Evolutionary conservation across 2,329 filamentous ascomycete genomes (phyloP).

Genomic region (Xylaria arbuscula): DNA sequence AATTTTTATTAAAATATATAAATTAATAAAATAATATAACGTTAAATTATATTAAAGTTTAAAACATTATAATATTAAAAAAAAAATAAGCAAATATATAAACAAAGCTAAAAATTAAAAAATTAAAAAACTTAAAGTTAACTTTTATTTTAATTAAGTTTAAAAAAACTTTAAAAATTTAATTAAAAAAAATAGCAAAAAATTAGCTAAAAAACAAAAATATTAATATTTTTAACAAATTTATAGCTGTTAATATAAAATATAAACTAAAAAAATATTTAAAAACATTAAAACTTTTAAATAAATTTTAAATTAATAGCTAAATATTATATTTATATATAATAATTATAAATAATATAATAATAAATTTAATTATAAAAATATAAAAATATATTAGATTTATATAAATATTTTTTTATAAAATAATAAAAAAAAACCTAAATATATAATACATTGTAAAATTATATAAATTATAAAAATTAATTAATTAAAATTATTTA

Average conservation of each 20-base stretch:
- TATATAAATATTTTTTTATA: conserved; percentile 2
- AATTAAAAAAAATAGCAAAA: too few species aligned
- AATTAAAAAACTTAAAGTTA: not conserved
- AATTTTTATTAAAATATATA: conserved; percentile 15
- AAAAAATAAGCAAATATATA: conserved; percentile 1
- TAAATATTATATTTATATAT: conserved; percentile 10
- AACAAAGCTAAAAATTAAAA: not conserved
- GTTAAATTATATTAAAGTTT: not conserved
- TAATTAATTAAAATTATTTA: conserved; percentile 8
- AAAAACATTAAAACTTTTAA: not conserved
- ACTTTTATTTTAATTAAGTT: too few species aligned
- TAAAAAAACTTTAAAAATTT: too few species aligned
- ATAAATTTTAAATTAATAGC: conserved; percentile 10
- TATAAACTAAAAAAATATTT: conserved; percentile 13
- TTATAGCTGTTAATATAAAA: not conserved
- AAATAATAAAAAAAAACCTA: not conserved
- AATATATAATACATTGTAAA: conserved; percentile 12
- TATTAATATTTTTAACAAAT: conserved; percentile 1
- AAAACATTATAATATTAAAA: conserved; percentile 2
- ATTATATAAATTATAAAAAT: not conserved
- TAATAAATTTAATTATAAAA: conserved; percentile 15
- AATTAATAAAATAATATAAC: conserved; percentile 1
- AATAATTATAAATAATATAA: conserved; percentile 11
- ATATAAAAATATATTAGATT: conserved; percentile 1
- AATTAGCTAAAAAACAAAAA: not conserved